Percentiles rank a stretch among this genome's conserved stretches.
These are phyloP conservation scores for Petunia secreta DNA, from an alignment of 257 asterid species.

Conservation along the genomic window DNA sequence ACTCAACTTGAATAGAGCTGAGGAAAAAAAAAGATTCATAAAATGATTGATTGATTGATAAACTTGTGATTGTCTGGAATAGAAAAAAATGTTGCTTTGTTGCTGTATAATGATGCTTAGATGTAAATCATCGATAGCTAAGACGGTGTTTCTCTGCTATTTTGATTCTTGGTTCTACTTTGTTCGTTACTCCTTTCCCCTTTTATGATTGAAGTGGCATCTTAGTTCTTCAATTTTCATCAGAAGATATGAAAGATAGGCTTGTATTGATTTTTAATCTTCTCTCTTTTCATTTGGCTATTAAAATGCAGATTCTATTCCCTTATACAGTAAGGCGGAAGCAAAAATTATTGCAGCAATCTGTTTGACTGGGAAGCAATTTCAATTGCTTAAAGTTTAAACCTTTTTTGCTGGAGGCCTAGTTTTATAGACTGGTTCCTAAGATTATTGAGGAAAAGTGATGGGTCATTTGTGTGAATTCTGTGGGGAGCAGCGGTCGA, in stretches of 20 bases:
- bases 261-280: not conserved
- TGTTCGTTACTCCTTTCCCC: not conserved
- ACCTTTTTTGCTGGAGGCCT: not conserved
- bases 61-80: not conserved
- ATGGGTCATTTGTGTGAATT: conserved; percentile 64
- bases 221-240: not conserved
- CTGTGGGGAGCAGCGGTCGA: conserved; percentile 61
- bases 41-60: not conserved
- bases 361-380: conserved; percentile 22
- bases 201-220: conserved; percentile 10
- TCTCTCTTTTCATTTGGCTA: not conserved
- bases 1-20: not conserved
- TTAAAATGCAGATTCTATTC: conserved; percentile 21
- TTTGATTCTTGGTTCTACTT: not conserved
- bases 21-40: not conserved
- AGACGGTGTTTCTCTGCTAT: not conserved
- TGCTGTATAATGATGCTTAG: not conserved
- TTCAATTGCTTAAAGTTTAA: not conserved
- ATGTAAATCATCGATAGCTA: not conserved
- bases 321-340: not conserved
- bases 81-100: not conserved
- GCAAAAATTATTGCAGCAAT: not conserved
- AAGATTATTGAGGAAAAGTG: conserved; percentile 17
- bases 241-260: conserved; percentile 1
- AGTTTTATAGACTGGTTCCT: not conserved